phyloP scores from a whole-genome alignment of 1,284 basidiomycete genomes.

The Takashimella tepidaria region DNA sequence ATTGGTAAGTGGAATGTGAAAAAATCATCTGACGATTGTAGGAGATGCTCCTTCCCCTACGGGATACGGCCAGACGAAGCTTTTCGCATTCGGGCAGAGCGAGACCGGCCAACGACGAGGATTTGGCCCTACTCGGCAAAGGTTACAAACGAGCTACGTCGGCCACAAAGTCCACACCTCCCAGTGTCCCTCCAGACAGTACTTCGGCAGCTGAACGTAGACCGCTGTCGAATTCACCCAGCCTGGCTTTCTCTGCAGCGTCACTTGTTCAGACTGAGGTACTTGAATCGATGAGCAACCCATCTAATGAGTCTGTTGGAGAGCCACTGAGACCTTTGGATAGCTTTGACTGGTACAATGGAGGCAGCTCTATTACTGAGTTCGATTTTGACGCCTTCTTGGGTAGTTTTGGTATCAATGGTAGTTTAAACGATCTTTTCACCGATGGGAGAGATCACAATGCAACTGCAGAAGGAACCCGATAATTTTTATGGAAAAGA shows the following conservation, averaged over 20 bases:
- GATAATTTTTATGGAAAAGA: too few species aligned
- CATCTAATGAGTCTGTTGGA: neutral
- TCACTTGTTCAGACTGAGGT: neutral
- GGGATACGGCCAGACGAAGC: constrained; percentile 3
- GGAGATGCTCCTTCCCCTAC: constrained; percentile 4
- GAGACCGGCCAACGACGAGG: constrained; percentile 7
- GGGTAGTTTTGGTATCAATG: constrained; percentile 5
- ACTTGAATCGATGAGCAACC: neutral
- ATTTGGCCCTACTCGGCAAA: constrained; percentile 11
- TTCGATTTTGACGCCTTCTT: constrained; percentile 11
- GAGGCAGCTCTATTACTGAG: neutral
- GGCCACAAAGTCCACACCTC: neutral
- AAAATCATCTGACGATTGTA: neutral
- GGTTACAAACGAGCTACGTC: constrained; percentile 3
- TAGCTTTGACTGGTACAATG: constrained; percentile 6
- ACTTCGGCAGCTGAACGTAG: neutral
- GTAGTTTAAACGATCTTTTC: neutral
- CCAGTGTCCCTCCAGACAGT: neutral
- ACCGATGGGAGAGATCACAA: neutral
- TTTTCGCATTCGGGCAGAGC: constrained; percentile 7
- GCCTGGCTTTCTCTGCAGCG: neutral
- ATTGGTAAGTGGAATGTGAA: constrained; percentile 5
- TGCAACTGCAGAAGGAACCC: neutral
- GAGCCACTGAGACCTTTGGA: neutral
- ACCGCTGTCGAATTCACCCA: neutral